Percentiles rank a stretch among this genome's conserved stretches.
These are phyloP conservation scores for Aphanomyces stellatus DNA, from an alignment of 352 stramenopile species.

Conservation along the genomic window DNA sequence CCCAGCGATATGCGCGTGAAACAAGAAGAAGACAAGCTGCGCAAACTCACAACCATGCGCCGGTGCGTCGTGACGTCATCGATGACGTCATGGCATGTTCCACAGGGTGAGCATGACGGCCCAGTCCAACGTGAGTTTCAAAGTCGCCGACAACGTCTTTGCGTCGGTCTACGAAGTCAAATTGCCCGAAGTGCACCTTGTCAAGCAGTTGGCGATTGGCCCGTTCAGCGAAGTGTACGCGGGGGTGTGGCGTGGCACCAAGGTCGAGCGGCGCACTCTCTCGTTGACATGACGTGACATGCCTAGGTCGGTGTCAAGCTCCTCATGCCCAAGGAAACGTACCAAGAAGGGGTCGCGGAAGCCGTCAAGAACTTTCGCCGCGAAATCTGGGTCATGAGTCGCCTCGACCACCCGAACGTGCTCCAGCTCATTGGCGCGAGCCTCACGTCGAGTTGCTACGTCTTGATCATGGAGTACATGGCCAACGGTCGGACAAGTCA, in stretches of 20 bases:
- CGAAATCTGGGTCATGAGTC: conserved; percentile 75
- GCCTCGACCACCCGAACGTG: conserved; percentile 61
- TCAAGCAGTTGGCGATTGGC: conserved; percentile 61
- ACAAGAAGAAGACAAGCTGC: conserved; percentile 51
- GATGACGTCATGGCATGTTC: neutral
- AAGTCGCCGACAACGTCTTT: conserved; percentile 49
- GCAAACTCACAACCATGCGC: conserved; percentile 45
- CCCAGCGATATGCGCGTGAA: conserved; percentile 43
- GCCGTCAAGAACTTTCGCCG: conserved; percentile 70
- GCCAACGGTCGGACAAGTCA: conserved; percentile 39
- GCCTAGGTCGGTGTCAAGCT: conserved; percentile 52
- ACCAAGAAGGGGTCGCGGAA: conserved; percentile 58
- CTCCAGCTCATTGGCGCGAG: conserved; percentile 68
- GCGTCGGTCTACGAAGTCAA: conserved; percentile 74
- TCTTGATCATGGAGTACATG: conserved; percentile 84
- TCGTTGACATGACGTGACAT: neutral
- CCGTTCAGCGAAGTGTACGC: conserved; percentile 69
- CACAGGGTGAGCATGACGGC: conserved; percentile 37
- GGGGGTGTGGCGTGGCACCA: conserved; percentile 62
- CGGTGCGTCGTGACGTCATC: conserved; percentile 21
- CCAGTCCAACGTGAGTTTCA: conserved; percentile 49
- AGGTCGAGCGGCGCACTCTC: conserved; percentile 19
- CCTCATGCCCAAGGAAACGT: conserved; percentile 57
- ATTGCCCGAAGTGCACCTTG: conserved; percentile 58
- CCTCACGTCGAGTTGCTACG: conserved; percentile 65